These are phyloP conservation scores for Metschnikowia cubensis DNA, from an alignment of 805 yeast species.

Conservation along the genomic window DNA sequence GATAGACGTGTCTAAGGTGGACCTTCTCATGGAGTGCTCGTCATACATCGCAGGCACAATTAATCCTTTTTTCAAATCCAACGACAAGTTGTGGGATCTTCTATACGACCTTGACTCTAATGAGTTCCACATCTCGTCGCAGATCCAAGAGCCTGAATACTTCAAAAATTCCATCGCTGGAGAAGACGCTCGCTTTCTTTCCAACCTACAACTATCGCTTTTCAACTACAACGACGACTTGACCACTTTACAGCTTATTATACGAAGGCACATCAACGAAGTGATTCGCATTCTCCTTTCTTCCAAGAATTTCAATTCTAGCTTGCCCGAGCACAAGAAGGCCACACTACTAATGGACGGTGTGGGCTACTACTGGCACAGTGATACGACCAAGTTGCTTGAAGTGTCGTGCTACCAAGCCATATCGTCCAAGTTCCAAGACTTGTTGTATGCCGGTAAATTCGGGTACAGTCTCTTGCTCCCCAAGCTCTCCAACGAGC, in stretches of 20 bases:
- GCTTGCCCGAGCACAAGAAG: constrained; percentile 15
- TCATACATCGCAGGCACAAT: constrained; percentile 62
- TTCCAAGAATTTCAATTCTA: constrained; percentile 32
- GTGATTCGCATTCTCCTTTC: constrained; percentile 36
- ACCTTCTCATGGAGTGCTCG: constrained; percentile 39
- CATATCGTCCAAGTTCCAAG: constrained; percentile 33
- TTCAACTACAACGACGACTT: constrained; percentile 44
- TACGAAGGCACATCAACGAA: constrained; percentile 44
- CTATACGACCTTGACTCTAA: constrained; percentile 57
- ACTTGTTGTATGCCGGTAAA: constrained; percentile 27
- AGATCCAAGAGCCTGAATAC: constrained; percentile 18
- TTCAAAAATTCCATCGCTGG: constrained; percentile 36
- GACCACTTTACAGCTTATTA: constrained; percentile 41
- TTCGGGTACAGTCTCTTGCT: constrained; percentile 32
- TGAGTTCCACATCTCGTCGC: constrained; percentile 32
- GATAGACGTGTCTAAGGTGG: constrained; percentile 57
- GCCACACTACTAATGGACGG: constrained; percentile 35
- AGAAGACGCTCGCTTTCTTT: constrained; percentile 44
- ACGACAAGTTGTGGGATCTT: constrained; percentile 55
- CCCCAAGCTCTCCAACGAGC: constrained; percentile 37
- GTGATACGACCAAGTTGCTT: constrained; percentile 37
- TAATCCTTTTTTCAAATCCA: constrained; percentile 58
- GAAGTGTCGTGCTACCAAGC: constrained; percentile 42
- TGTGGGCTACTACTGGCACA: constrained; percentile 41
- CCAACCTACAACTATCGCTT: constrained; percentile 40